Conservation (phyloP, 106 monocot species). For the Ottelia alismoides region DNA sequence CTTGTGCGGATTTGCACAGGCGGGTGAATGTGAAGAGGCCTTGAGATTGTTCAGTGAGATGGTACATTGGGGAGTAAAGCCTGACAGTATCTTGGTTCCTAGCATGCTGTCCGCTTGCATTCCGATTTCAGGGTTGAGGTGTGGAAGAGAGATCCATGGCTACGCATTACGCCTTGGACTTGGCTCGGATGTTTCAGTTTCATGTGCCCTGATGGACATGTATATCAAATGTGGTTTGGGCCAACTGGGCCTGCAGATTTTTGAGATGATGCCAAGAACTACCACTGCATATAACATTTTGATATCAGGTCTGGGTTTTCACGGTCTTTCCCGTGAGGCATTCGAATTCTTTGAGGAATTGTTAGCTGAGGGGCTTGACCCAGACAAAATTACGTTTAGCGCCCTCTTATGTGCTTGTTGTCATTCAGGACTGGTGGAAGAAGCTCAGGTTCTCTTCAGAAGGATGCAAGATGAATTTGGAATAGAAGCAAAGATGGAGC, state of each 20-base stretch:
- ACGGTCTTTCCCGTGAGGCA: conserved; percentile 29
- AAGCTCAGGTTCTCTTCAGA: conserved; percentile 26
- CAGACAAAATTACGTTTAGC: conserved; percentile 53
- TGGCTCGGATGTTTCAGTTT: conserved; percentile 16
- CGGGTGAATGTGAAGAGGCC: conserved; percentile 19
- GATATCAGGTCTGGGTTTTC: conserved; percentile 39
- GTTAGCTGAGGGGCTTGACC: conserved; percentile 20
- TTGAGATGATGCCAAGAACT: conserved; percentile 25
- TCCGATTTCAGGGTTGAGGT: conserved; percentile 13
- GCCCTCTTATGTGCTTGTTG: conserved; percentile 55
- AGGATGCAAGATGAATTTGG: conserved; percentile 44
- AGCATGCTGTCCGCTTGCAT: conserved; percentile 40
- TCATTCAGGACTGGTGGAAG: conserved; percentile 28
- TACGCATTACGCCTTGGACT: conserved; percentile 18
- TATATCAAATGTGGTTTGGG: conserved; percentile 59
- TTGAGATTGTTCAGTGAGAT: conserved; percentile 34
- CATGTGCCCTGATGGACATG: conserved; percentile 39
- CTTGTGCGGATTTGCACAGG: conserved; percentile 34
- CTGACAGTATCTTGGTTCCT: conserved; percentile 38
- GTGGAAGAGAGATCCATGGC: conserved; percentile 37
- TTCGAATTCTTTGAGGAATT: conserved; percentile 28
- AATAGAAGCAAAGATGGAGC: conserved; percentile 30
- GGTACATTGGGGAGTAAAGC: conserved; percentile 15
- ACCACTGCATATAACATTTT: conserved; percentile 41
- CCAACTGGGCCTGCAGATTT: conserved; percentile 20